Conservation (phyloP, 495 filamentous ascomycete genomes). For the Paragyromitra xinjiangensis region DNA sequence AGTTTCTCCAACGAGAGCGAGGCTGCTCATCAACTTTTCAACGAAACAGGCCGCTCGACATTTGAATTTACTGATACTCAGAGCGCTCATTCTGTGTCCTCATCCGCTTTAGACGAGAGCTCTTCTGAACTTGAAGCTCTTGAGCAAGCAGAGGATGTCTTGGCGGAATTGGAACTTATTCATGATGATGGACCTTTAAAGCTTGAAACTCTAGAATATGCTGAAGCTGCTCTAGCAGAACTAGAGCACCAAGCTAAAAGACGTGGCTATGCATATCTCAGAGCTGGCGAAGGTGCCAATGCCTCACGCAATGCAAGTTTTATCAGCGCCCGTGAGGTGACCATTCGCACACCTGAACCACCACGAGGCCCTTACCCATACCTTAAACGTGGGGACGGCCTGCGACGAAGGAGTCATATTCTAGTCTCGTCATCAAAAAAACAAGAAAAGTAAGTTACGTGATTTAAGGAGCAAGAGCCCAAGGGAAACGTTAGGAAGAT, state of each 20-base stretch:
- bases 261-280: conserved; percentile 13
- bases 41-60: background rate
- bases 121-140: background rate
- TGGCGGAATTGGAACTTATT: background rate
- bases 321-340: background rate
- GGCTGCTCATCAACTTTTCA: background rate
- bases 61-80: background rate
- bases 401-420: background rate
- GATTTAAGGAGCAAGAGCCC: background rate
- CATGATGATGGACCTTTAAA: background rate
- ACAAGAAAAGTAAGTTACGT: background rate
- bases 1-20: background rate
- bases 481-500: background rate
- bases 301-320: conserved; percentile 28
- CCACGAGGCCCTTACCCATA: conserved; percentile 14
- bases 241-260: background rate
- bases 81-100: background rate
- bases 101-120: background rate
- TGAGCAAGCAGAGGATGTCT: conserved; percentile 4
- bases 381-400: conserved; percentile 27
- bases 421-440: background rate
- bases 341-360: background rate
- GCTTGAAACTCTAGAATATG: background rate
- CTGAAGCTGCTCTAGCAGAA: background rate
- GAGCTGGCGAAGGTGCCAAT: conserved; percentile 17